A percentile compares a stretch with the other conserved stretches of the same genome.
These are phyloP conservation scores for Metarhizium humberi DNA, from an alignment of 2,329 filamentous ascomycete genomes.

Conservation along the genomic window DNA sequence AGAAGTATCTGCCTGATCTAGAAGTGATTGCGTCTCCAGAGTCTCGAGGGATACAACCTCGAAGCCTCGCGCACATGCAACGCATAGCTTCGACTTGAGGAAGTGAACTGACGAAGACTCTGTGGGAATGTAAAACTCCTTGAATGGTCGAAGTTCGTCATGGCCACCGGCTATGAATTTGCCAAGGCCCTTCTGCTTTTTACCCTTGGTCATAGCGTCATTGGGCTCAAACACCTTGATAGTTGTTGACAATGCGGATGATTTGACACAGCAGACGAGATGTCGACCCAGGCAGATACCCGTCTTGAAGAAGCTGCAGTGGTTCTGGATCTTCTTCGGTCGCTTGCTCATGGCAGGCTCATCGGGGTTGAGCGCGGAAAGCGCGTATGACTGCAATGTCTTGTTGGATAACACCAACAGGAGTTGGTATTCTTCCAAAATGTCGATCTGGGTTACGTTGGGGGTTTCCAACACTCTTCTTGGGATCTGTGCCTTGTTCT, in stretches of 20 bases:
- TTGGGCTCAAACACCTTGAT: constrained; percentile 99
- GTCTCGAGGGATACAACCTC: constrained; percentile 96
- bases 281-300: constrained; percentile 92
- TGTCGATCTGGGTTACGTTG: constrained; percentile 89
- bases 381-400: constrained; percentile 79
- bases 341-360: constrained; percentile 75
- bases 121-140: constrained; percentile 97
- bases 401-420: constrained; percentile 89
- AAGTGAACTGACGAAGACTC: constrained; percentile 99
- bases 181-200: constrained; percentile 89
- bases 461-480: constrained; percentile 77
- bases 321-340: constrained; percentile 91
- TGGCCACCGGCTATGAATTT: constrained; percentile 93
- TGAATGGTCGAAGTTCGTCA: constrained; percentile 92
- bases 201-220: constrained; percentile 84
- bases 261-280: constrained; percentile 94
- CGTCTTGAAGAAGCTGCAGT: constrained; percentile 97
- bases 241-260: constrained; percentile 82
- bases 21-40: constrained; percentile 91
- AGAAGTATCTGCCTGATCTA: constrained; percentile 95
- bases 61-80: constrained; percentile 90
- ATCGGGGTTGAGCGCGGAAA: constrained; percentile 76
- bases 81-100: constrained; percentile 90
- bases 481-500: constrained; percentile 73
- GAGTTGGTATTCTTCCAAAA: constrained; percentile 89